A percentile compares a stretch with the other conserved stretches of the same genome.
Evolutionary conservation across 1,139 yeast genomes (phyloP).

Genomic region (Saccharomycopsis hybrid): DNA sequence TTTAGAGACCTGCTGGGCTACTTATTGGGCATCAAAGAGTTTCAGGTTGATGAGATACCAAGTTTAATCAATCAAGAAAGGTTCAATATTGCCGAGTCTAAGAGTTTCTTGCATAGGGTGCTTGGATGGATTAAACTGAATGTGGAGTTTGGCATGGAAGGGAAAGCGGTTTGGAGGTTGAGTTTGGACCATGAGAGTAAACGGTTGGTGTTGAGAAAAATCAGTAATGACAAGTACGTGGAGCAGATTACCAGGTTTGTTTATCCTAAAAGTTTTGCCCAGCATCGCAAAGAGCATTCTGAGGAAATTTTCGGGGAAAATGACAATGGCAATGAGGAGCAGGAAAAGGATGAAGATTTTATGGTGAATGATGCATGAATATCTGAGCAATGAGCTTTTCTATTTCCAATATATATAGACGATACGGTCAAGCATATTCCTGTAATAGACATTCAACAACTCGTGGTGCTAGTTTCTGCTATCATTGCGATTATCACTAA

Average conservation of each 20-base stretch:
- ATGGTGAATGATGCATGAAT: no score
- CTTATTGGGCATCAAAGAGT: not conserved
- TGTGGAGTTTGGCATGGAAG: not conserved
- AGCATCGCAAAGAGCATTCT: not conserved
- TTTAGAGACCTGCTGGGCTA: not conserved
- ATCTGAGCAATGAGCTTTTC: no score
- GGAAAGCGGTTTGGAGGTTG: conserved; percentile 4
- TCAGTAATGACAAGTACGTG: not conserved
- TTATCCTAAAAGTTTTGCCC: not conserved
- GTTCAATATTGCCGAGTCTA: not conserved
- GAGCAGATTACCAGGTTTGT: not conserved
- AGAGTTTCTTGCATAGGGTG: not conserved
- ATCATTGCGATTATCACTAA: no score
- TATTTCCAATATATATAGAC: no score
- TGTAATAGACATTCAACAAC: no score
- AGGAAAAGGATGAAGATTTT: no score
- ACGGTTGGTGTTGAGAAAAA: not conserved
- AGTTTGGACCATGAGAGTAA: not conserved
- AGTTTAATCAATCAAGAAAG: not conserved
- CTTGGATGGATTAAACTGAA: conserved; percentile 5
- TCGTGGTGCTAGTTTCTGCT: no score
- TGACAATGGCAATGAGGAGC: no score
- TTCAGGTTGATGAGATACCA: conserved; percentile 1
- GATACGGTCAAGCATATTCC: no score
- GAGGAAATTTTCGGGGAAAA: no score